Conservation (phyloP, 108 stramenopile species). For the Conticribra guillardii region DNA sequence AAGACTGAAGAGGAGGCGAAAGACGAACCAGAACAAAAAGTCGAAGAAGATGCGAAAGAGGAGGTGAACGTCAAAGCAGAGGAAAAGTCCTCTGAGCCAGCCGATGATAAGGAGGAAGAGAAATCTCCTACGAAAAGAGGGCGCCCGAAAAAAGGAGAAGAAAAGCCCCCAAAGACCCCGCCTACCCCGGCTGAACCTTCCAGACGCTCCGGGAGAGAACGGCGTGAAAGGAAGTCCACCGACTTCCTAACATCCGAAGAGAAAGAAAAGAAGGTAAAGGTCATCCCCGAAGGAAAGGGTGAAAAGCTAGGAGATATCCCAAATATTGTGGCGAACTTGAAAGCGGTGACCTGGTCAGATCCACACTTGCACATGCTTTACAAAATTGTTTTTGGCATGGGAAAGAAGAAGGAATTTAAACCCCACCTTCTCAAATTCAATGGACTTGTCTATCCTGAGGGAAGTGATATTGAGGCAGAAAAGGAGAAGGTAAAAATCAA, state of each 20-base stretch:
- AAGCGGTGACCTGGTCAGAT: slow-evolving; percentile 37
- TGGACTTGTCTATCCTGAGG: slow-evolving; percentile 40
- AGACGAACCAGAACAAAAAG: neutral
- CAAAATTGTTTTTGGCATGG: slow-evolving; percentile 34
- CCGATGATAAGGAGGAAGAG: neutral
- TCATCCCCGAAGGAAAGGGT: slow-evolving; percentile 39
- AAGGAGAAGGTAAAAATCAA: slow-evolving; percentile 22
- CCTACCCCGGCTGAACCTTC: neutral
- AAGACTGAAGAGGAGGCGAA: neutral
- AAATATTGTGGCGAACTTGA: slow-evolving; percentile 39
- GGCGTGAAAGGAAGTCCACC: neutral
- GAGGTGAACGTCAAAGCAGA: neutral
- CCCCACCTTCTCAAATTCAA: slow-evolving; percentile 44
- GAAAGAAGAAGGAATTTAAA: slow-evolving; percentile 47
- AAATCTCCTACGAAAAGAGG: neutral
- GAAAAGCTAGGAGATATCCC: slow-evolving; percentile 41
- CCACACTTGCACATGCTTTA: slow-evolving; percentile 32
- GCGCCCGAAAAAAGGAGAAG: neutral
- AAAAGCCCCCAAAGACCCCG: neutral
- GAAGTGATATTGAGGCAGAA: slow-evolving; percentile 36
- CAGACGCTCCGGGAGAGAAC: neutral
- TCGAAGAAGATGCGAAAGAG: neutral
- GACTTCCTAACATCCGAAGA: neutral
- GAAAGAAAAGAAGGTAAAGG: slow-evolving; percentile 15
- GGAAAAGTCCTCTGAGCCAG: neutral